Percentiles rank a stretch among this genome's conserved stretches.
Evolutionary conservation across 2,329 filamentous ascomycete genomes (phyloP).

Genomic region (Fusarium domesticum): DNA sequence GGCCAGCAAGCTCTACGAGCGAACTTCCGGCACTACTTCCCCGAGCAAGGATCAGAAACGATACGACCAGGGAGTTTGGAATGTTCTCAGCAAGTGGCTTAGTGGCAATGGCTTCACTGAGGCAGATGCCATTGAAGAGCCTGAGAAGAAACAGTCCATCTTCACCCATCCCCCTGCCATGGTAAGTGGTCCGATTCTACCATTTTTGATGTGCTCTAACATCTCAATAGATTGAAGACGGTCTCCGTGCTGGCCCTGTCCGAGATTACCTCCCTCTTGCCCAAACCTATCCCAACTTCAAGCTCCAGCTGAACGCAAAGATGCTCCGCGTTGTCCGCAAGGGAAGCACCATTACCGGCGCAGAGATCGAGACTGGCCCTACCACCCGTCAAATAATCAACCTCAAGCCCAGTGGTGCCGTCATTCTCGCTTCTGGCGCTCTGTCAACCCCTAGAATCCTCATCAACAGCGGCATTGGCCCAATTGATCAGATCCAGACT

Average conservation of each 20-base stretch:
- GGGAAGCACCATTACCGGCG: slow-evolving; percentile 60
- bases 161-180: slow-evolving; percentile 53
- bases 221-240: slow-evolving; percentile 56
- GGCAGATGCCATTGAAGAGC: slow-evolving; percentile 58
- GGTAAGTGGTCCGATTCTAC: slow-evolving; percentile 5
- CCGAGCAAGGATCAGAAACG: slow-evolving; percentile 65
- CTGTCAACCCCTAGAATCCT: slow-evolving; percentile 70
- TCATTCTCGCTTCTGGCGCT: slow-evolving; percentile 65
- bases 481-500: slow-evolving; percentile 54
- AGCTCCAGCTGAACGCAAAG: slow-evolving; percentile 62
- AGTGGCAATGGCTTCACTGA: slow-evolving; percentile 59
- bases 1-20: slow-evolving; percentile 59
- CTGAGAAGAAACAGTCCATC: slow-evolving; percentile 64
- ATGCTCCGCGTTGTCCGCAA: slow-evolving; percentile 65
- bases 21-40: slow-evolving; percentile 66
- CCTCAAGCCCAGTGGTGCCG: slow-evolving; percentile 32
- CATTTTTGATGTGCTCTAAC: neutral
- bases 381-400: slow-evolving; percentile 26
- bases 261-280: slow-evolving; percentile 68
- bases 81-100: slow-evolving; percentile 59
- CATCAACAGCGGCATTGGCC: slow-evolving; percentile 60
- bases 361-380: slow-evolving; percentile 67
- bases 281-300: slow-evolving; percentile 59
- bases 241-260: slow-evolving; percentile 66
- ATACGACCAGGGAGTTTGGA: slow-evolving; percentile 66